These are phyloP conservation scores for Paracorniculantispora psalliotae DNA, from an alignment of 2,329 filamentous ascomycete species.

Conservation along the genomic window DNA sequence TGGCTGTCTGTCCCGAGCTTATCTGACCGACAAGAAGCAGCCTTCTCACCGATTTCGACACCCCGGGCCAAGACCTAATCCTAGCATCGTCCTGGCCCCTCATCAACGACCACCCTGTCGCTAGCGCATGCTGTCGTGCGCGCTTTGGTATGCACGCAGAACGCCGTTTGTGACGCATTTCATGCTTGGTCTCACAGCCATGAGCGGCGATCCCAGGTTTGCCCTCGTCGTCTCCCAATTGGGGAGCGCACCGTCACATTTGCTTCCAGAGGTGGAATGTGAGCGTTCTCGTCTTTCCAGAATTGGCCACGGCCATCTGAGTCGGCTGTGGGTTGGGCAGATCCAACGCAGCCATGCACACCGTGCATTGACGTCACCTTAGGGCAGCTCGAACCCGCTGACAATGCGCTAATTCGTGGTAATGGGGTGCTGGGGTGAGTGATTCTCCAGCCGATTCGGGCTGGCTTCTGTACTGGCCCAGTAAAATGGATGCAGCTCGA, in stretches of 20 bases:
- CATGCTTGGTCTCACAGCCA: constrained; percentile 11
- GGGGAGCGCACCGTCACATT: not conserved
- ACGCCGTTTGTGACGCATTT: not conserved
- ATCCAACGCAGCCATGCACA: constrained; percentile 6
- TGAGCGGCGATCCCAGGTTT: not conserved
- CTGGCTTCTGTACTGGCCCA: not conserved
- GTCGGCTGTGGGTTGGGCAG: constrained; percentile 10
- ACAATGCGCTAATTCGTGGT: constrained; percentile 1
- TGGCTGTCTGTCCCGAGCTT: not conserved
- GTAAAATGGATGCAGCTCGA: not conserved
- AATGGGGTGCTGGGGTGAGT: not conserved
- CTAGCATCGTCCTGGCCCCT: not conserved
- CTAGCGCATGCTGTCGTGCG: not conserved
- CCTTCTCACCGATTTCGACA: constrained; percentile 9
- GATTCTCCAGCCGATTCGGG: not conserved
- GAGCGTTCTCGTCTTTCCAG: not conserved
- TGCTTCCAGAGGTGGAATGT: constrained; percentile 4
- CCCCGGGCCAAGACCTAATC: not conserved
- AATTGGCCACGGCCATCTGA: constrained; percentile 11
- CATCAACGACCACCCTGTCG: too few relatives aligned
- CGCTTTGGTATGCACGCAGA: not conserved
- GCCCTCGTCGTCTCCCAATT: constrained; percentile 4
- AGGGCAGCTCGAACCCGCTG: not conserved
- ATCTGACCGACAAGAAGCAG: not conserved
- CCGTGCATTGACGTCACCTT: constrained; percentile 7